Percentiles rank a stretch among this genome's conserved stretches.
phyloP scores from a whole-genome alignment of 2,329 filamentous ascomycete species.

The Diaporthe citriasiana region DNA sequence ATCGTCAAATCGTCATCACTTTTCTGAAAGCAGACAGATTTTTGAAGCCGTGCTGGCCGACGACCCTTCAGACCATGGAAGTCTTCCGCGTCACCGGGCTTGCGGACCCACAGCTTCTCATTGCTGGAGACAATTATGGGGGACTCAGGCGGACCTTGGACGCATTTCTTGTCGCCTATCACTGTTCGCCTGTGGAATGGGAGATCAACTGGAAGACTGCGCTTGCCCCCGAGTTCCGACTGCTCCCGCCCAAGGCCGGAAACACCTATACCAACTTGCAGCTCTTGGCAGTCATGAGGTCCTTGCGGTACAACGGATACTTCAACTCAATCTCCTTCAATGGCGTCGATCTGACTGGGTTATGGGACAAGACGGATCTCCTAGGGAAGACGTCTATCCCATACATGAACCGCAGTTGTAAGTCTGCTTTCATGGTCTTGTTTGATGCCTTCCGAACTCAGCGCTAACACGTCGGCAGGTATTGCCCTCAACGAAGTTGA shows the following conservation, averaged over 20 bases:
- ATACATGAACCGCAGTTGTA: slow-evolving; percentile 67
- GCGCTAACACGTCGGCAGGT: slow-evolving; percentile 51
- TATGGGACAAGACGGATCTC: slow-evolving; percentile 59
- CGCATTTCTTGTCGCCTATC: slow-evolving; percentile 68
- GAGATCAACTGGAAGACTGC: slow-evolving; percentile 63
- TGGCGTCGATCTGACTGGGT: slow-evolving; percentile 63
- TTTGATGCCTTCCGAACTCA: slow-evolving; percentile 25
- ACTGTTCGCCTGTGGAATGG: slow-evolving; percentile 65
- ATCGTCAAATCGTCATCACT: slow-evolving; percentile 67
- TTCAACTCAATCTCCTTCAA: slow-evolving; percentile 71
- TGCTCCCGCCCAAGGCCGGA: slow-evolving; percentile 59
- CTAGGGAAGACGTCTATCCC: slow-evolving; percentile 61
- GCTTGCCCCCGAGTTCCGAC: slow-evolving; percentile 66
- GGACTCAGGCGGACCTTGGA: slow-evolving; percentile 68
- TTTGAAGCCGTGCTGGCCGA: slow-evolving; percentile 71
- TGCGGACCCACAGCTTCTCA: slow-evolving; percentile 66
- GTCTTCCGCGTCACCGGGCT: slow-evolving; percentile 68
- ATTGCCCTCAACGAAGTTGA: slow-evolving; percentile 64
- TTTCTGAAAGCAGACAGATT: slow-evolving; percentile 68
- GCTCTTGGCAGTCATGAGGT: slow-evolving; percentile 69
- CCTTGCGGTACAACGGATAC: slow-evolving; percentile 71
- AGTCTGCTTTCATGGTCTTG: slow-evolving; percentile 39
- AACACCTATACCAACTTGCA: slow-evolving; percentile 63
- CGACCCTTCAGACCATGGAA: slow-evolving; percentile 65
- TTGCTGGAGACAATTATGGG: slow-evolving; percentile 67